Percentiles rank a stretch among this genome's conserved stretches.
Conservation (phyloP, 768 basidiomycete species). For the Daedaleopsis sinensis region DNA sequence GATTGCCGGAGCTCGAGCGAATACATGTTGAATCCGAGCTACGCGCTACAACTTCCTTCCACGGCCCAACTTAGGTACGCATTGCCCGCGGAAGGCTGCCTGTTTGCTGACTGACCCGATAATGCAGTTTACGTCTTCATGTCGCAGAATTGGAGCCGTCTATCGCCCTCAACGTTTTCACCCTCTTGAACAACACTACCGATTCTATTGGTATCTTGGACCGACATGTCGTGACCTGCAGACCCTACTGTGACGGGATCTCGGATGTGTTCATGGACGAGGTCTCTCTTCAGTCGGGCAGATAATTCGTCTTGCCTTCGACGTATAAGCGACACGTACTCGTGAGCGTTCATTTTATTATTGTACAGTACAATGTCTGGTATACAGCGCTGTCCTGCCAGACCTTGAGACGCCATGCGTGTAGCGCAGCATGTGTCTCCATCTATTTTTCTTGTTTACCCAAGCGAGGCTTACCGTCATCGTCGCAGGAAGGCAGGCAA, state of each 20-base stretch:
- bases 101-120: background rate
- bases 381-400: conserved; percentile 1
- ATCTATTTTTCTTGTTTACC: background rate
- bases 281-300: conserved; percentile 55
- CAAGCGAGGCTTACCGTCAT: background rate
- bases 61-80: conserved; percentile 62
- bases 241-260: conserved; percentile 74
- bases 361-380: conserved; percentile 42
- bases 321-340: conserved; percentile 66
- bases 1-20: conserved; percentile 68
- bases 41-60: conserved; percentile 57
- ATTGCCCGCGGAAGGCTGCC: background rate
- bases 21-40: conserved; percentile 73
- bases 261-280: conserved; percentile 70
- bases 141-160: conserved; percentile 47
- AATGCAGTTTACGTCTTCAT: conserved; percentile 68
- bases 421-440: background rate
- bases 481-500: conserved; percentile 22
- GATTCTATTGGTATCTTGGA: conserved; percentile 30
- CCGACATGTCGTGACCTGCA: conserved; percentile 64
- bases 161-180: conserved; percentile 60
- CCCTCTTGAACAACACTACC: conserved; percentile 49
- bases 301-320: conserved; percentile 75
- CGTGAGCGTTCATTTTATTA: conserved; percentile 59
- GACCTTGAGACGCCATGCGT: background rate